Base-by-base conservation (phyloP, 176 grass and related monocot species). In the Oropetium thomaeum region DNA sequence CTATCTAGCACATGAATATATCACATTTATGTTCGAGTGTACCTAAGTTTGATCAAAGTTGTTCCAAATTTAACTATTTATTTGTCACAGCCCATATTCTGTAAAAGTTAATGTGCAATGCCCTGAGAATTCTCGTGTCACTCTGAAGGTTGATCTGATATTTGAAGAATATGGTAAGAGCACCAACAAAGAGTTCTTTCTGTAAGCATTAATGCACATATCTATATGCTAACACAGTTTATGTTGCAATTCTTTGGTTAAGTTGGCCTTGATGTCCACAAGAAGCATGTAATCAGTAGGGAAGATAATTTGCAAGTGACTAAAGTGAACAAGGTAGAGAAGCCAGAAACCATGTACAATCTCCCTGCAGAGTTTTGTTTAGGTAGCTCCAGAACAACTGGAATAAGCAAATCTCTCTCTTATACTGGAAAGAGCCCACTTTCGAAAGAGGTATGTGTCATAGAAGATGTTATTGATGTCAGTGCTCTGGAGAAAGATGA, bases 141-240 rank as follows among this genome's bases (percentile, higher is more conserved):
- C 91, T 72, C 62, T 97, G 53, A 93, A 89, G 77, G 84, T 71
- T 88, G 88, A 93, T 87, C 71, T 98, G 26, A 82, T 98, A 52
- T 98, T 89, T 76, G 90, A 98, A 81, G 95, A 93, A 76, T 87
- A 92, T 58, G 95, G 95, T 98, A 98, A 85, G 28, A 62, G 62
- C 60, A 62, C 47, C 31, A 54, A 48, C 25, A 4, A 19, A 64
- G n/a, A 83, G 42, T 55, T 49, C 43, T 54, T 41, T 82, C 73
- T 30, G 38, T 71, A 60, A 76, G 62, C 54, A 38, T 42, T 40
- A 22, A 31, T 62, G 16, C 12, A 69, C 75, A 23, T 70, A 69
- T 26, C 58, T 26, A 23, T 79, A 34, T 71, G 57, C 75, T 87
- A 37, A 83, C 70, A 73, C 58, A 16, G 29, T 75, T 47, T 67